Conservation (phyloP, 306 rosid species). For the Macrotyloma uniflorum region DNA sequence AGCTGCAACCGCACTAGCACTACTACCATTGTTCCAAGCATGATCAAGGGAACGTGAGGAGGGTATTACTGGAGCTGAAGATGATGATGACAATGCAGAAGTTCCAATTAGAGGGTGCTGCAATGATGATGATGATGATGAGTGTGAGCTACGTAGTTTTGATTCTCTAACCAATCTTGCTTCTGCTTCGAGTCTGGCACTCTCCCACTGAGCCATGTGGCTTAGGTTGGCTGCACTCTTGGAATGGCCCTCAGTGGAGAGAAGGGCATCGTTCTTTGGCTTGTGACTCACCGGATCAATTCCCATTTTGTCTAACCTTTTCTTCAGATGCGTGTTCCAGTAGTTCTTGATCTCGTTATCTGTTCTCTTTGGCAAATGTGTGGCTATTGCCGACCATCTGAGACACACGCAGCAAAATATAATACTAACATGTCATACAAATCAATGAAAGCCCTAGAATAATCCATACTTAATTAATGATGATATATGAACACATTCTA, state of each 20-base stretch:
- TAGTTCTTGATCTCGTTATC: constrained; percentile 91
- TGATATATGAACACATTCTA: no score
- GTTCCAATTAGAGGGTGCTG: constrained; percentile 39
- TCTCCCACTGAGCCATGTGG: constrained; percentile 99
- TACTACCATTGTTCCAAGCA: constrained; percentile 17
- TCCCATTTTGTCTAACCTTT: constrained; percentile 83
- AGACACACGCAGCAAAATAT: constrained; percentile 22
- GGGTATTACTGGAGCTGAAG: neutral
- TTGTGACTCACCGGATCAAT: constrained; percentile 93
- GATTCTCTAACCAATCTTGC: constrained; percentile 90
- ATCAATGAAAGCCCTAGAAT: neutral
- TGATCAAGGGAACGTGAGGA: constrained; percentile 6
- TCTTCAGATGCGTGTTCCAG: constrained; percentile 96
- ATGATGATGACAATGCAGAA: constrained; percentile 42
- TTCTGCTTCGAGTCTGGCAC: constrained; percentile 97
- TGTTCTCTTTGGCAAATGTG: constrained; percentile 89
- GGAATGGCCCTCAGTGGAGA: constrained; percentile 56
- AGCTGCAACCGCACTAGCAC: neutral
- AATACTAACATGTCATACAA: neutral
- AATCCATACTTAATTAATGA: neutral
- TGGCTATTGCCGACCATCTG: constrained; percentile 99
- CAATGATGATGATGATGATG: constrained; percentile 10
- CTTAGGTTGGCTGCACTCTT: constrained; percentile 78
- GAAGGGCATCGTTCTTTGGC: constrained; percentile 72
- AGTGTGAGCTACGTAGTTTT: constrained; percentile 53